A percentile compares a stretch with the other conserved stretches of the same genome.
Conservation (phyloP, 2,329 filamentous ascomycete genomes). For the Penicillium sp. region DNA sequence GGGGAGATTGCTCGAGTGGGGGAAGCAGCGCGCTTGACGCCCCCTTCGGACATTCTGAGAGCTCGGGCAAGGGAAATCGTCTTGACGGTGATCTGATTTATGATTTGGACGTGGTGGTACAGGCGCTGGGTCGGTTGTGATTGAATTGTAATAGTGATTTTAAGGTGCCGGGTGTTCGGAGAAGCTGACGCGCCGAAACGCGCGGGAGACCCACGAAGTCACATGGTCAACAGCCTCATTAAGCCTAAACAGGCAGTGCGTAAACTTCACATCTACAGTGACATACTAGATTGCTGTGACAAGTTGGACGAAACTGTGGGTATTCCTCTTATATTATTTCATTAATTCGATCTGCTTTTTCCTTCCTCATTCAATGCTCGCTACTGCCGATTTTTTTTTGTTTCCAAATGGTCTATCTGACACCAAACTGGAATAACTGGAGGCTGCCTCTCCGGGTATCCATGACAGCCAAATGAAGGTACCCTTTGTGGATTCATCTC, state of each 20-base stretch:
- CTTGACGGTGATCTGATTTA: not conserved
- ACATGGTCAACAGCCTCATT: constrained; percentile 32
- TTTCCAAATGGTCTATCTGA: not conserved
- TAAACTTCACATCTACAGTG: not conserved
- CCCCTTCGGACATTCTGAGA: constrained; percentile 33
- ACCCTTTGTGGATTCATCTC: not conserved
- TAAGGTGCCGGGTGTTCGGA: not conserved
- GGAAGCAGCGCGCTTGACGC: constrained; percentile 41
- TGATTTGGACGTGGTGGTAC: not conserved
- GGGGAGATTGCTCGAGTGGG: constrained; percentile 55
- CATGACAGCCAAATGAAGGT: constrained; percentile 14
- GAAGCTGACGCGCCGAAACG: constrained; percentile 29
- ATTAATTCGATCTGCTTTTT: not conserved
- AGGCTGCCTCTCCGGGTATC: constrained; percentile 26
- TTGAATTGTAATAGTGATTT: not conserved
- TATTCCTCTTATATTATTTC: not conserved
- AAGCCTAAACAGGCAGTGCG: not conserved
- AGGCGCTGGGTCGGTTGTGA: not conserved
- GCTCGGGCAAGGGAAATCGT: constrained; percentile 17
- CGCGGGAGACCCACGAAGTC: constrained; percentile 40
- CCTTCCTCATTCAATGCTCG: not conserved
- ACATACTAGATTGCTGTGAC: not conserved
- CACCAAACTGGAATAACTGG: constrained; percentile 4
- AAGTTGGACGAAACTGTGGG: not conserved
- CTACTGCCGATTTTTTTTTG: not conserved